Evolutionary conservation across 2,329 filamentous ascomycete species (phyloP), one percentile per base, ranked within the genome.

Genomic region (Xylariaceae sp.): DNA sequence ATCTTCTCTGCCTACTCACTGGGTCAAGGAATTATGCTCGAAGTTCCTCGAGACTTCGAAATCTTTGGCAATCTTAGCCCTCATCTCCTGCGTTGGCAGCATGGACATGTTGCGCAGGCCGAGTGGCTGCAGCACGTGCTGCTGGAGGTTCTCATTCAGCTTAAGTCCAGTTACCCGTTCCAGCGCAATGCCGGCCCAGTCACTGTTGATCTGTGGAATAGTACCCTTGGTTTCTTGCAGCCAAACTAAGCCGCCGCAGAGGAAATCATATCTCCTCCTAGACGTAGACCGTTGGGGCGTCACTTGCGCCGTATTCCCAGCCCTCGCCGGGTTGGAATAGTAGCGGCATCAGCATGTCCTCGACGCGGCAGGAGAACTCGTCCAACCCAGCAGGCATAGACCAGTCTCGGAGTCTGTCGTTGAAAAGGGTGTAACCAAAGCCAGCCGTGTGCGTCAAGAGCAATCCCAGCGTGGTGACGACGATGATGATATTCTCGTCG

Each of bases 311-410:
- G 14, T 83, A 82, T 37, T 75, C 65, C 72, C 75, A 83, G 3
- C 60, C 60, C 16, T 69, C 65, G 0, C 78, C 78, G 0, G 80
- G 79, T 42, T 83, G 76, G 42, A 78, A 75, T 1, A 81, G 52
- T 12, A 84, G 53, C 1, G 77, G 72, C 36, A 57, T 50, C 23
- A 67, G 46, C 28, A 80, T 58, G 16, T 75, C 75, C 19, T 63
- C 60, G 12, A 66, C 47, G 5, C 72, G 60, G 1, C 71, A 70
- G 0, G 66, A 68, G 45, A 80, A 74, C 46, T 80, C 77, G 35
- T 80, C 72, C 5, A 68, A 46, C 0, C 74, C 72, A 1, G 59
- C 54, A 0, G 74, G 74, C 10, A 62, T 56, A 2, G 56, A 58
- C 53, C 60, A 71, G 11, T 74, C 56, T n/a, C 64, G 47, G 16